phyloP scores from a whole-genome alignment of 2,329 filamentous ascomycete genomes.

The Alternaria sp. region DNA sequence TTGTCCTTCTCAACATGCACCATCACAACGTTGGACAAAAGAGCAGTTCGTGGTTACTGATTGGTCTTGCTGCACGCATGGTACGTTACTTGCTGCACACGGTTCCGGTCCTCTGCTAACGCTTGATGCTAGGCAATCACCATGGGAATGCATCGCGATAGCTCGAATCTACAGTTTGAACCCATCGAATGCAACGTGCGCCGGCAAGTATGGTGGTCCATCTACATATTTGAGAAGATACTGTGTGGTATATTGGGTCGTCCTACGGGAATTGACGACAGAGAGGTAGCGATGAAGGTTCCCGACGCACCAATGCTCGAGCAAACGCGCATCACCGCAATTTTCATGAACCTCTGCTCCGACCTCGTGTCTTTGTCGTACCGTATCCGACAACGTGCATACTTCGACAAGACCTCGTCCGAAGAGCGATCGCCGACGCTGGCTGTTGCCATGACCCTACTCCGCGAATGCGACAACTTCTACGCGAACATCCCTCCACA shows the following conservation, averaged over 20 bases:
- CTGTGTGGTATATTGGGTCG: constrained; percentile 38
- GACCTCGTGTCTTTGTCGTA: constrained; percentile 30
- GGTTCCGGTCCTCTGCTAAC: neutral
- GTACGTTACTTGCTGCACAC: constrained; percentile 13
- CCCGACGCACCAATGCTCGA: constrained; percentile 31
- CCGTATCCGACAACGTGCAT: constrained; percentile 32
- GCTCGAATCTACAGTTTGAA: constrained; percentile 51
- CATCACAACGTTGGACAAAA: constrained; percentile 55
- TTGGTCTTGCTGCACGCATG: constrained; percentile 54
- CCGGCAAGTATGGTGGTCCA: constrained; percentile 37
- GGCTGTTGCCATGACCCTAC: constrained; percentile 27
- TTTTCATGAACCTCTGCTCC: constrained; percentile 21
- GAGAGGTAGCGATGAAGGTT: constrained; percentile 31
- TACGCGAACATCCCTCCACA: constrained; percentile 23
- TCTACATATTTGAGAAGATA: constrained; percentile 38
- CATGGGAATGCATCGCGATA: constrained; percentile 56
- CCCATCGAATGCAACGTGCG: constrained; percentile 37
- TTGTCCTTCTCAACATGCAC: constrained; percentile 54
- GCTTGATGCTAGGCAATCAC: constrained; percentile 47
- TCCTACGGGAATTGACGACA: constrained; percentile 37
- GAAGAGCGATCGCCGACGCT: constrained; percentile 31
- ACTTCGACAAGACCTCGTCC: constrained; percentile 29
- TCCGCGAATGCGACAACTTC: constrained; percentile 33
- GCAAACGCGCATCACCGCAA: constrained; percentile 25
- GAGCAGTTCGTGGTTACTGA: constrained; percentile 53